Base-by-base conservation (phyloP, 176 grass and related monocot genomes). In the sorghum (Sorghum bicolor) region DNA sequence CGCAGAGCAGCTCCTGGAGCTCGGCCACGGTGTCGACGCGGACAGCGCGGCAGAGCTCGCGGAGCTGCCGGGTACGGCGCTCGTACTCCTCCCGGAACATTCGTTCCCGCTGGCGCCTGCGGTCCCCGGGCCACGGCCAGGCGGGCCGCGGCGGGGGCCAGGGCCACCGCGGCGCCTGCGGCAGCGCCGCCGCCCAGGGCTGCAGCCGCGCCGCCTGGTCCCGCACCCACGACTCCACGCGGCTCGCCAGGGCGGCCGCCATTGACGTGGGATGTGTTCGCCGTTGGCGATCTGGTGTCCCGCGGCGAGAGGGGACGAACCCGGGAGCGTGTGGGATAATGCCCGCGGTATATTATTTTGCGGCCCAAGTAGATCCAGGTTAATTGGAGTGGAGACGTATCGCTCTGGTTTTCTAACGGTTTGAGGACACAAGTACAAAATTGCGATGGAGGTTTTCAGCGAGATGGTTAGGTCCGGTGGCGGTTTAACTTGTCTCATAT, bases 1-100 rank as follows among this genome's bases (percentile, higher is more conserved):
- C 94, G 85, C 96, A 95, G 74, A 98, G 87, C 72, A 98, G 65
- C 67, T 98, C 96, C 85, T 95, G 91, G 16, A 98, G 91, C 58
- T 98, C 93, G 76, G 89, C 88, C 28, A 94, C 67, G 38, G 95
- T 94, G 28, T 94, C 95, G 38, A 79, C 95, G 53, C 93, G 93
- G 50, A 97, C 81, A 15, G 90, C 84, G 44, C 86, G 83, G 83
- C 95, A 98, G 75, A 98, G 80, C 48, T 98, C 89, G 30, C 57
- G 64, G 38, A 95, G 83, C 81, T 92, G 88, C 8, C 71, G 77
- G 22, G 75, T 62, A 26, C 89, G 87, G 22, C 89, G 81, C 58
- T 95, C 82, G 77, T 77, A 82, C 86, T 93, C 89, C 86, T 91
- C 93, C 43, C 91, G 89, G 79, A 98, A 69, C 82, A 86, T 74